phyloP scores from a whole-genome alignment of 2,329 filamentous ascomycete genomes.

The Colletotrichum phormii region DNA sequence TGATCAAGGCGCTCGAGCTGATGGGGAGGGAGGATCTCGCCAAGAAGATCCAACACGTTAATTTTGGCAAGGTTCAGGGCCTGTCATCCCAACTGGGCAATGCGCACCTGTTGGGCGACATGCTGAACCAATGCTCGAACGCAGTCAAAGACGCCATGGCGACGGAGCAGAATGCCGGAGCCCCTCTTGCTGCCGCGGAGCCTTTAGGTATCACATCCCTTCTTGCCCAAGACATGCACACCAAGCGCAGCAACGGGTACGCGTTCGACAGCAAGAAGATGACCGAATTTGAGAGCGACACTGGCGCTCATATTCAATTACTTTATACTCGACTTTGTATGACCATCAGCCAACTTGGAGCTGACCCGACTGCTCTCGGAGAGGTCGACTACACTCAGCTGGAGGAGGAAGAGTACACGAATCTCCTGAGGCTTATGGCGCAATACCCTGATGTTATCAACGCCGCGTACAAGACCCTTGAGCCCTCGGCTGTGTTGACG shows the following conservation, averaged over 20 bases:
- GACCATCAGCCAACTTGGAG: conserved; percentile 43
- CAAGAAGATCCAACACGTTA: conserved; percentile 49
- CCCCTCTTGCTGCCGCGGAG: conserved; percentile 73
- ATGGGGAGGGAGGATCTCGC: conserved; percentile 49
- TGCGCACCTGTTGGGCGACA: conserved; percentile 67
- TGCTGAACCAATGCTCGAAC: conserved; percentile 65
- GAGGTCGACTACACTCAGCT: conserved; percentile 38
- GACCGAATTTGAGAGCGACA: conserved; percentile 80
- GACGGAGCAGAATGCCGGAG: conserved; percentile 73
- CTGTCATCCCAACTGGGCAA: conserved; percentile 57
- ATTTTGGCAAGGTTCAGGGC: conserved; percentile 61
- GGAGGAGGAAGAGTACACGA: conserved; percentile 59
- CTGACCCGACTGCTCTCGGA: conserved; percentile 28
- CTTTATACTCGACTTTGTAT: conserved; percentile 72
- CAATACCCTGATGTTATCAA: conserved; percentile 74
- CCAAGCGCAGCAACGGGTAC: conserved; percentile 42
- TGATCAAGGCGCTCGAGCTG: conserved; percentile 49
- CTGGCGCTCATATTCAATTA: conserved; percentile 80
- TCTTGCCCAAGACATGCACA: conserved; percentile 63
- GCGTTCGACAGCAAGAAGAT: conserved; percentile 58
- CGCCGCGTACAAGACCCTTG: conserved; percentile 74
- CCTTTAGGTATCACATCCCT: conserved; percentile 75
- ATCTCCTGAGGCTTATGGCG: conserved; percentile 70
- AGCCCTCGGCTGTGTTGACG: conserved; percentile 73
- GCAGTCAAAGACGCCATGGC: conserved; percentile 69